A percentile compares a stretch with the other conserved stretches of the same genome.
Evolutionary conservation across 306 rosid genomes (phyloP).

Genomic region (Myrica gale): DNA sequence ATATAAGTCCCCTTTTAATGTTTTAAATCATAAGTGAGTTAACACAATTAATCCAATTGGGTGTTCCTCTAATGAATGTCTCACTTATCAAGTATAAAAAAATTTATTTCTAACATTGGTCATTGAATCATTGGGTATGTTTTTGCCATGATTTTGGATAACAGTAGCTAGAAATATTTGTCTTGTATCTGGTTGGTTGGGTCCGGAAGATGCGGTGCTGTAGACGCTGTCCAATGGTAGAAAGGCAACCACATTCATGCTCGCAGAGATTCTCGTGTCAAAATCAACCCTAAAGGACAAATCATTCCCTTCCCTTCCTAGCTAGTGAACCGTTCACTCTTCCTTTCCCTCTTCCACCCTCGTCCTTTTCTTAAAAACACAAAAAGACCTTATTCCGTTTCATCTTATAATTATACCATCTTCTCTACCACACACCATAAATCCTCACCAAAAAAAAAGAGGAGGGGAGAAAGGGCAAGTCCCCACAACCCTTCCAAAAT

Average conservation of each 20-base stretch:
- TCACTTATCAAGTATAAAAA: no score
- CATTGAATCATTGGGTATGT: background rate
- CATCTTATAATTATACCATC: background rate
- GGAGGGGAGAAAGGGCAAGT: background rate
- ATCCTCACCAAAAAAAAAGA: constrained; percentile 20
- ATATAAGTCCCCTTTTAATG: no score
- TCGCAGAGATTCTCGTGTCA: background rate
- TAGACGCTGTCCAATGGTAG: background rate
- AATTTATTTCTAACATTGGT: no score
- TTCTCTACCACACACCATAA: constrained; percentile 46
- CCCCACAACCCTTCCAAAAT: background rate
- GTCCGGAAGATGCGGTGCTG: background rate
- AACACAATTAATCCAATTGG: no score
- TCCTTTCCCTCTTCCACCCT: background rate
- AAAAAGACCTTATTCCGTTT: constrained; percentile 14
- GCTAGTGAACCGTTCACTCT: background rate
- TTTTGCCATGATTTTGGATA: background rate
- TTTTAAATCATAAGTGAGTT: no score
- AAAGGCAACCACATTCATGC: background rate
- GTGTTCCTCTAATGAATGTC: no score
- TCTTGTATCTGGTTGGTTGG: background rate
- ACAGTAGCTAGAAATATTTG: background rate
- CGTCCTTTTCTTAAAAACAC: constrained; percentile 1
- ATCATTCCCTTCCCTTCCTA: background rate
- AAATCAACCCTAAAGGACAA: background rate